Conservation (phyloP, 2,329 filamentous ascomycete species). For the Colletotrichum abscissum region DNA sequence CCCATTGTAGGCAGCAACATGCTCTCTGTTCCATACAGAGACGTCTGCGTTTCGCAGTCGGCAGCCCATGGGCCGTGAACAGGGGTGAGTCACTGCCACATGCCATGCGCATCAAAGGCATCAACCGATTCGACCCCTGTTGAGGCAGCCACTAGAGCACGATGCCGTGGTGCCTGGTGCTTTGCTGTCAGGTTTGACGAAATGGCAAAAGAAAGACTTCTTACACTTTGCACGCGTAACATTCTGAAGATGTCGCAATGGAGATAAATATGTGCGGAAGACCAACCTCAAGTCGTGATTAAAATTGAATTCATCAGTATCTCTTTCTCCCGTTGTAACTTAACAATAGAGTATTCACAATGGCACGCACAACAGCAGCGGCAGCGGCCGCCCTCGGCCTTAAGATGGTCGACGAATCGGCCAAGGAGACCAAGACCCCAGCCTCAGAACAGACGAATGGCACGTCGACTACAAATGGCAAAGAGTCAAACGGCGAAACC, state of each 20-base stretch:
- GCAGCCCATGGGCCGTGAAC: background rate
- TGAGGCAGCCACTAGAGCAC: background rate
- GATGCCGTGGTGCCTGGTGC: background rate
- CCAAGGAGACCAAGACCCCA: background rate
- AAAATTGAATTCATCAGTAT: background rate
- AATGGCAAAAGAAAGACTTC: background rate
- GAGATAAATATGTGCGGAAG: background rate
- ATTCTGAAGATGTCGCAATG: no score
- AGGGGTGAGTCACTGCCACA: constrained; percentile 23
- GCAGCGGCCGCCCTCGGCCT: constrained; percentile 12
- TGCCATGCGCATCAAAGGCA: background rate
- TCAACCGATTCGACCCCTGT: background rate
- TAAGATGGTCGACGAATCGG: constrained; percentile 1
- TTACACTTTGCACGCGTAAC: background rate
- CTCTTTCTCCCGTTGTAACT: background rate
- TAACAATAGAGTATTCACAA: background rate
- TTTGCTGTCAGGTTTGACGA: background rate
- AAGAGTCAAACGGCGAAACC: background rate
- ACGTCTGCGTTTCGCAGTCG: background rate
- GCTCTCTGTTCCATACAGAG: background rate
- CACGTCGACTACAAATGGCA: background rate
- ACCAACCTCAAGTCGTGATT: background rate
- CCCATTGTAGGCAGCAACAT: constrained; percentile 23
- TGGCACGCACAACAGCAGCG: constrained; percentile 20
- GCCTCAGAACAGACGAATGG: constrained; percentile 5